These are phyloP conservation scores for Naumovozyma castellii DNA, from an alignment of 805 yeast species.

Conservation along the genomic window DNA sequence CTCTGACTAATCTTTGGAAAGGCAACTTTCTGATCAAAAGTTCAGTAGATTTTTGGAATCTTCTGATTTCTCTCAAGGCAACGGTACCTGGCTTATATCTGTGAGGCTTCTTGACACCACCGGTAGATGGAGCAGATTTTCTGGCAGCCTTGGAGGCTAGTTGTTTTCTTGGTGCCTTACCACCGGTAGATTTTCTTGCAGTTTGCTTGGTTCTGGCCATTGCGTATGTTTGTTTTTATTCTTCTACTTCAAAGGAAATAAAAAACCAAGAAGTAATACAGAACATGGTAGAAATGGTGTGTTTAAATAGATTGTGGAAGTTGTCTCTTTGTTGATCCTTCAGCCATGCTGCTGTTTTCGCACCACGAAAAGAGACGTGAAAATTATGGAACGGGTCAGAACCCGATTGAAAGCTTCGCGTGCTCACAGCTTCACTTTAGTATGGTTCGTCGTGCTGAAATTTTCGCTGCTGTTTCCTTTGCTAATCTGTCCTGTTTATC, in stretches of 20 bases:
- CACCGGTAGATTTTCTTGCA: slow-evolving; percentile 92
- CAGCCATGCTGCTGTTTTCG: slow-evolving; percentile 1
- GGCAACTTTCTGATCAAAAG: slow-evolving; percentile 92
- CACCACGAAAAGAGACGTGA: background rate
- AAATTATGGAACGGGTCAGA: background rate
- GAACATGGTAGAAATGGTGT: no score
- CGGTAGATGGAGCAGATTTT: slow-evolving; percentile 85
- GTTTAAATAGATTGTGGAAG: no score
- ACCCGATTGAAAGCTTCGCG: background rate
- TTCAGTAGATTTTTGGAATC: slow-evolving; percentile 95
- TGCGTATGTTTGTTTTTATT: slow-evolving; percentile 6
- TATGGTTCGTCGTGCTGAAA: slow-evolving; percentile 3
- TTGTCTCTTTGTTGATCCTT: no score
- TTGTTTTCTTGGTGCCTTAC: slow-evolving; percentile 93
- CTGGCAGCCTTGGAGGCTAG: slow-evolving; percentile 88
- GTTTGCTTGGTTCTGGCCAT: slow-evolving; percentile 95
- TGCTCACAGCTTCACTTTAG: slow-evolving; percentile 2
- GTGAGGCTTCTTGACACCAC: slow-evolving; percentile 92
- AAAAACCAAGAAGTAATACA: background rate
- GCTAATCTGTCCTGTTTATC: background rate
- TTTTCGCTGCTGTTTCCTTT: slow-evolving; percentile 1
- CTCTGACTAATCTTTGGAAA: slow-evolving; percentile 93
- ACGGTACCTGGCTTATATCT: slow-evolving; percentile 97
- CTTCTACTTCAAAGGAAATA: background rate
- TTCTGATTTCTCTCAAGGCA: slow-evolving; percentile 93